phyloP scores from a whole-genome alignment of 257 asterid species.

The Solanum lycopersicoides region DNA sequence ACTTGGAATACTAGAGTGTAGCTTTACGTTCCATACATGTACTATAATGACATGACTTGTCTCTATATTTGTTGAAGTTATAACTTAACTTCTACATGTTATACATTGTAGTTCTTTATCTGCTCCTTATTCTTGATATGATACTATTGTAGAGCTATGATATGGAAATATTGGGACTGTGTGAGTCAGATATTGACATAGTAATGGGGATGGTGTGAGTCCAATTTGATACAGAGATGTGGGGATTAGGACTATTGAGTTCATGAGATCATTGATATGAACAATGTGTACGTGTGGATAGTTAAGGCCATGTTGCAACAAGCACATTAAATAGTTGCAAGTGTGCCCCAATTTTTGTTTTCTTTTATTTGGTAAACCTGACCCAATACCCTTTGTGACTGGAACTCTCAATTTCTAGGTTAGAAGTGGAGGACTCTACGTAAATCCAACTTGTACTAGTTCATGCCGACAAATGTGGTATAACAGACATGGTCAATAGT shows the following conservation, averaged over 20 bases:
- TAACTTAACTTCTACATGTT: background rate
- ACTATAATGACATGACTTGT: background rate
- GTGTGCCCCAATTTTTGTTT: background rate
- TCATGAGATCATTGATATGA: background rate
- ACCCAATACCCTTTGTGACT: background rate
- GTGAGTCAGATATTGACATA: background rate
- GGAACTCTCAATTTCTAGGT: background rate
- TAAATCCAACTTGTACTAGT: background rate
- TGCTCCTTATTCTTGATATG: background rate
- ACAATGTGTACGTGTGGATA: background rate
- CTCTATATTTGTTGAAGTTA: background rate
- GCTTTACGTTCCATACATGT: background rate
- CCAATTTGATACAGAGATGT: background rate
- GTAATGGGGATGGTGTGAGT: background rate
- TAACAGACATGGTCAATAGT: background rate
- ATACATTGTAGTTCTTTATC: background rate
- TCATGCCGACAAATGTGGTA: background rate
- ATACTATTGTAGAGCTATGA: background rate
- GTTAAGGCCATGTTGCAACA: background rate
- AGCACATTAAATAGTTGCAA: background rate
- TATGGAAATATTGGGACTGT: background rate
- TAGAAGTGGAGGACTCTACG: background rate
- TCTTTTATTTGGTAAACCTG: background rate
- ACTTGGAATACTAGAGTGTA: background rate
- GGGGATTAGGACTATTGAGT: background rate